phyloP scores from a whole-genome alignment of 2,329 filamentous ascomycete species.

The Westerdykella aurantiaca region DNA sequence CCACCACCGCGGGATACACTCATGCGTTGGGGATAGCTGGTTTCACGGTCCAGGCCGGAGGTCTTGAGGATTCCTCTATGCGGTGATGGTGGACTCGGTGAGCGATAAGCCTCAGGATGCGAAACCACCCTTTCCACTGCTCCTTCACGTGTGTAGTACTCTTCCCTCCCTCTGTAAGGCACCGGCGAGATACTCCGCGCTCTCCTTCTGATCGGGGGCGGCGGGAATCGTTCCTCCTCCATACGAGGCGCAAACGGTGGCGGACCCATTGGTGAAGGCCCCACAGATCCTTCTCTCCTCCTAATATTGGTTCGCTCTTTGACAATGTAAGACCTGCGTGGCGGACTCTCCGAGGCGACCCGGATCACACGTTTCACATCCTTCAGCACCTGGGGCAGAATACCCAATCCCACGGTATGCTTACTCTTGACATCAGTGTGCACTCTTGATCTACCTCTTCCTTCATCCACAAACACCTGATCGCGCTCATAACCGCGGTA shows the following conservation, averaged over 20 bases:
- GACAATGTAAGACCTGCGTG: neutral
- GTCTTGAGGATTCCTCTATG: conserved; percentile 22
- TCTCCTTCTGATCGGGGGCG: neutral
- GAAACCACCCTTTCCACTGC: neutral
- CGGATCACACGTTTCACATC: conserved; percentile 11
- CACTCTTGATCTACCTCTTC: conserved; percentile 3
- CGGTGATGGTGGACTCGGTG: conserved; percentile 8
- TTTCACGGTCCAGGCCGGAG: conserved; percentile 13
- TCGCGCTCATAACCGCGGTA: conserved; percentile 11
- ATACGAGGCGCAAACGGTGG: neutral
- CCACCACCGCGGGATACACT: conserved; percentile 12
- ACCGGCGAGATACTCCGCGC: neutral
- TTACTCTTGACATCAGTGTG: conserved; percentile 9
- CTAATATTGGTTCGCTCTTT: neutral
- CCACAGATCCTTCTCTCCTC: neutral
- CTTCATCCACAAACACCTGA: conserved; percentile 11
- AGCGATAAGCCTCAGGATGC: conserved; percentile 5
- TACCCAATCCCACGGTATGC: conserved; percentile 19
- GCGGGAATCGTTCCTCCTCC: neutral
- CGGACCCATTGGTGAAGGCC: too few relatives aligned
- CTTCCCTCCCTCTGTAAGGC: neutral
- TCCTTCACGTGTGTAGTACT: neutral
- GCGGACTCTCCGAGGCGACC: conserved; percentile 2
- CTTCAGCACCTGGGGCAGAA: conserved; percentile 13
- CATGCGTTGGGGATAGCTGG: conserved; percentile 11